These are phyloP conservation scores for Meripilus lineatus DNA, from an alignment of 1,284 basidiomycete species.

Conservation along the genomic window DNA sequence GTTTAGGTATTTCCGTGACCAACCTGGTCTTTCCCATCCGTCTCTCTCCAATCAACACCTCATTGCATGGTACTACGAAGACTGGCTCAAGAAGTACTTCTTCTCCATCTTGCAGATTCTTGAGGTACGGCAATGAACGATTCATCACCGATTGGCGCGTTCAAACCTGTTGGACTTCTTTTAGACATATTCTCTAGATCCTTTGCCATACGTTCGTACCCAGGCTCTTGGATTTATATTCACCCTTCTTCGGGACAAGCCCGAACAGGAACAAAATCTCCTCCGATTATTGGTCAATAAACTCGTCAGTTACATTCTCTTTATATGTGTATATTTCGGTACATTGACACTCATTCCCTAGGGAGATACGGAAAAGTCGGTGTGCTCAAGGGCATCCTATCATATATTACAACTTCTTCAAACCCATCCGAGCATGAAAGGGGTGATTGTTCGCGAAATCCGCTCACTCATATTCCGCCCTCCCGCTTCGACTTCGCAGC, in stretches of 20 bases:
- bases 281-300: conserved; percentile 93
- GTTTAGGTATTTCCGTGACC: conserved; percentile 87
- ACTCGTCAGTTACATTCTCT: conserved; percentile 47
- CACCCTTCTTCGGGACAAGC: conserved; percentile 82
- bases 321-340: not conserved
- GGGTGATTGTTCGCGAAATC: conserved; percentile 85
- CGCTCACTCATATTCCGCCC: conserved; percentile 74
- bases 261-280: conserved; percentile 97
- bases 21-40: conserved; percentile 64
- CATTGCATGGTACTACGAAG: conserved; percentile 89
- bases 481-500: conserved; percentile 35
- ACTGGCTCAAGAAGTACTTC: conserved; percentile 97
- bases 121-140: conserved; percentile 56
- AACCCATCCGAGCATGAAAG: conserved; percentile 92
- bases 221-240: conserved; percentile 54
- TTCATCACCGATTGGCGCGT: conserved; percentile 8
- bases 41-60: conserved; percentile 73
- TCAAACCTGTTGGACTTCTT: conserved; percentile 16
- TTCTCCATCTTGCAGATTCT: conserved; percentile 89
- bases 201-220: conserved; percentile 83
- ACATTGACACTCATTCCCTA: conserved; percentile 23
- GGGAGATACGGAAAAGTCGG: conserved; percentile 87
- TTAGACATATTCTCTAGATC: conserved; percentile 81
- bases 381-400: conserved; percentile 89
- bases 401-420: conserved; percentile 89